Evolutionary conservation across 2,329 filamentous ascomycete genomes (phyloP).

Genomic region (Orbilia blumenaviensis): DNA sequence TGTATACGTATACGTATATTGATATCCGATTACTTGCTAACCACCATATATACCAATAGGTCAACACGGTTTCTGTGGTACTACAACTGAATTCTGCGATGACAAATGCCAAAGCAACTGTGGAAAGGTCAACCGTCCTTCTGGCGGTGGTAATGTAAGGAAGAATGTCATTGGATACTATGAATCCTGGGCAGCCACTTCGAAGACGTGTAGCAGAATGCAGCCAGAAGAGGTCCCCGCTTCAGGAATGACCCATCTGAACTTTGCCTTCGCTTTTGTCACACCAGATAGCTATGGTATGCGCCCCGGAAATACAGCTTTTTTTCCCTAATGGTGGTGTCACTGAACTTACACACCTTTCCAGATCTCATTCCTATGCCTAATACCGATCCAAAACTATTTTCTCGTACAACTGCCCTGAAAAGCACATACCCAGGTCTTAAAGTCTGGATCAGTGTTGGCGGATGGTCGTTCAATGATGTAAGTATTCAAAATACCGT

Average conservation of each 20-base stretch:
- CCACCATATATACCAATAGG: not conserved
- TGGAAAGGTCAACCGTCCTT: constrained; percentile 20
- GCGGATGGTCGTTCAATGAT: constrained; percentile 39
- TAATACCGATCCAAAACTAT: constrained; percentile 26
- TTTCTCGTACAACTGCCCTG: constrained; percentile 39
- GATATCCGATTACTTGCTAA: constrained; percentile 2
- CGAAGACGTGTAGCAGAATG: constrained; percentile 46
- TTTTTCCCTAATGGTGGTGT: not conserved
- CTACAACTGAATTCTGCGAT: constrained; percentile 52
- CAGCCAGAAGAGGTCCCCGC: constrained; percentile 51
- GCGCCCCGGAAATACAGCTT: not conserved
- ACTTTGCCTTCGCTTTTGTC: constrained; percentile 53
- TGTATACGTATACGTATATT: no score
- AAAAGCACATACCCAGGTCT: constrained; percentile 42
- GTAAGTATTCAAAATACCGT: constrained; percentile 2
- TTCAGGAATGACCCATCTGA: constrained; percentile 46
- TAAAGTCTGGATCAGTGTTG: constrained; percentile 41
- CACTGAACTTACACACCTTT: not conserved
- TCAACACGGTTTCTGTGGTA: constrained; percentile 55
- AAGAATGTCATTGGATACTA: constrained; percentile 57
- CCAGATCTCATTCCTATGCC: constrained; percentile 24
- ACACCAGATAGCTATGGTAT: constrained; percentile 37
- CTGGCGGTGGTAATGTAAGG: constrained; percentile 30
- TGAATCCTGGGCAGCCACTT: constrained; percentile 51
- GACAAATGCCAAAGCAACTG: constrained; percentile 37